These are phyloP conservation scores for Oryza longistaminata DNA, from an alignment of 176 grass and related monocot species.

Conservation along the genomic window DNA sequence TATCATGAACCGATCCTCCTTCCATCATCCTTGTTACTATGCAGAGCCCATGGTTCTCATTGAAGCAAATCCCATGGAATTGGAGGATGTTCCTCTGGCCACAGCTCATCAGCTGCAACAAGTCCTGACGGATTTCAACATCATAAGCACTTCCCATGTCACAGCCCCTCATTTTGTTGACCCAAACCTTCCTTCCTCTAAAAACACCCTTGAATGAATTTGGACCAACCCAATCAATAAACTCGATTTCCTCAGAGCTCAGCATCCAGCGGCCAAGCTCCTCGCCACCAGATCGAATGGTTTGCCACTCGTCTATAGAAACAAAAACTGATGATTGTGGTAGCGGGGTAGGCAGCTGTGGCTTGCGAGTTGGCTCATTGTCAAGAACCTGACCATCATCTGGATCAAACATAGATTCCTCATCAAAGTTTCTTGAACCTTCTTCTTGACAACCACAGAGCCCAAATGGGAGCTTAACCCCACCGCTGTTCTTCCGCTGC, in stretches of 20 bases:
- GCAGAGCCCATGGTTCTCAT: conserved; percentile 77
- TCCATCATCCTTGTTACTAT: conserved; percentile 95
- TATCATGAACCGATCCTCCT: conserved; percentile 77
- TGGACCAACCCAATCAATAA: conserved; percentile 71
- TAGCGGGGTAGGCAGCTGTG: conserved; percentile 62
- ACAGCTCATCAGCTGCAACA: conserved; percentile 96
- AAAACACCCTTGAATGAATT: conserved; percentile 74
- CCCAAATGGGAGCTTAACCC: conserved; percentile 90
- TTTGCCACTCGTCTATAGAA: conserved; percentile 97
- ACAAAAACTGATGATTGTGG: conserved; percentile 90
- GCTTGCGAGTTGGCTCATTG: conserved; percentile 53
- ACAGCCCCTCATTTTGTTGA: conserved; percentile 92
- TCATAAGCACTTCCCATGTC: conserved; percentile 90
- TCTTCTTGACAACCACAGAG: conserved; percentile 98
- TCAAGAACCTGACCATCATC: conserved; percentile 62
- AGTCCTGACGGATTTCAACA: conserved; percentile 83
- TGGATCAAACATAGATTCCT: conserved; percentile 80
- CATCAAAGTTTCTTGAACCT: conserved; percentile 70
- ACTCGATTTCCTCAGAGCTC: conserved; percentile 82
- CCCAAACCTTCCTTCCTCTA: conserved; percentile 82
- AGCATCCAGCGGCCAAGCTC: conserved; percentile 80
- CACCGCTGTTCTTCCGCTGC: conserved; percentile 64
- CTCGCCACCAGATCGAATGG: conserved; percentile 79
- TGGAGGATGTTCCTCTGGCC: conserved; percentile 92
- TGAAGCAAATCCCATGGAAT: conserved; percentile 86